Evolutionary conservation across 805 yeast genomes (phyloP), one percentile per base, ranked within the genome.

Genomic region (Suhomyces pyralidae): DNA sequence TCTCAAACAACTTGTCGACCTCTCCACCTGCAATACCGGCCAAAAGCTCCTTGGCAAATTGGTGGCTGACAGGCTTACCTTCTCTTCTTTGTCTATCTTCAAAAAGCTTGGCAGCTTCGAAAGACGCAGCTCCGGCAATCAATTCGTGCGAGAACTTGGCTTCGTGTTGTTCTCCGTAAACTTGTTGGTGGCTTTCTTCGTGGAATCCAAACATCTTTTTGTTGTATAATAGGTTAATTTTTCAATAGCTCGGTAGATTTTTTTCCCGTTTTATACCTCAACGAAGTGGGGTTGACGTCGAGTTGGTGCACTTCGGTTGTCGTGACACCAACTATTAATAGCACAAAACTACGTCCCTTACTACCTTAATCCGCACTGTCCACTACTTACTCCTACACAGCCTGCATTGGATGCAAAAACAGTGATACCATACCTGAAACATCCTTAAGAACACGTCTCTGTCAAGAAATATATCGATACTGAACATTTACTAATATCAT

Each of bases 51-150:
- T 66, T 67, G 51, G 70, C 71, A 45, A 66, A 65, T 10, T 60
- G 57, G 54, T 67, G 71, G 53, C 58, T 53, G 28, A 66, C 70
- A 40, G 71, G 70, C 58, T 65, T 65, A 22, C 71, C 71, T 57
- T 67, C 66, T 49, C 64, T 57, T 58, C 69, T 64, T 55, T 67
- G 70, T 47, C 58, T 62, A 60, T 67, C 69, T 58, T 67, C 71
- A 46, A 64, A 67, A 51, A 65, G 56, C 57, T 64, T 67, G 44
- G 63, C 61, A 40, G 71, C 71, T 48, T 61, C 70, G 51, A 67
- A 67, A 5, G 71, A 64, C 25, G 71, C 71, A 36, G 67, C 71
- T 54, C 71, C 71, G 20, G 71, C 71, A 46, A 67, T 36, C 54
- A 66, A 57, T 51, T 67, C 71, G 56, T 67, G 71, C 22, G 66